Evolutionary conservation across 192 early-diverging fungal genomes (phyloP), one percentile per base, ranked within the genome.

Genomic region (Radiomyces spectabilis): DNA sequence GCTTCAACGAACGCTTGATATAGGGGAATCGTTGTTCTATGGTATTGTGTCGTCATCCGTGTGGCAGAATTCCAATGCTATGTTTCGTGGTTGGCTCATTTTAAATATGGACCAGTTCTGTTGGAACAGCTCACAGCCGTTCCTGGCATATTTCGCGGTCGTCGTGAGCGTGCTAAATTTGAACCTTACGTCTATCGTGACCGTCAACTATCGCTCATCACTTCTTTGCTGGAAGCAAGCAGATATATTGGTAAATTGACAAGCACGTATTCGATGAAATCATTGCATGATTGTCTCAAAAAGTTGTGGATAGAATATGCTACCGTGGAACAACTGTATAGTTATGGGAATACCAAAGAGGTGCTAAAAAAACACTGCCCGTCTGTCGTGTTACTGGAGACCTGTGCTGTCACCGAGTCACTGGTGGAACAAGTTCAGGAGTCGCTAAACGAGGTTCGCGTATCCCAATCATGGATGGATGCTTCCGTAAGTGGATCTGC

Each of bases 151-250:
- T 33, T 56, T 10, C 46, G 43, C 16, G 61, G 61, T 41, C 43
- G 53, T 22, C 27, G 54, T 19, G 53, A 51, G 33, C 54, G 49
- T 41, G 43, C 61, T 19, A 5, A 42, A 19, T 63, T 51, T 56
- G 49, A 48, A 5, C 61, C 61, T 2, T 38, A 50, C 33, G 32
- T 35, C 22, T 63, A 56, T 46, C 53, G 54, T n/a, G 47, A 49
- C 27, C 31, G 34, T 24, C 61, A 63, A 44, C 26, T 33, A 18
- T 31, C 25, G 25, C 30, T 51, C 47, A 48, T 63, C 1, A 12
- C 41, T 2, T 50, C 54, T 12, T 51, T 63, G 13, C 35, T 63
- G 15, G 40, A 41, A 12, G 45, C 61, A 1, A 39, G 27, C 15
- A 34, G 42, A 6, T 56, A 42, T 33, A 56, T 63, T 18, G 53